Base-by-base conservation (phyloP, 163 green algal genomes). In the Scenedesmus sp. region DNA sequence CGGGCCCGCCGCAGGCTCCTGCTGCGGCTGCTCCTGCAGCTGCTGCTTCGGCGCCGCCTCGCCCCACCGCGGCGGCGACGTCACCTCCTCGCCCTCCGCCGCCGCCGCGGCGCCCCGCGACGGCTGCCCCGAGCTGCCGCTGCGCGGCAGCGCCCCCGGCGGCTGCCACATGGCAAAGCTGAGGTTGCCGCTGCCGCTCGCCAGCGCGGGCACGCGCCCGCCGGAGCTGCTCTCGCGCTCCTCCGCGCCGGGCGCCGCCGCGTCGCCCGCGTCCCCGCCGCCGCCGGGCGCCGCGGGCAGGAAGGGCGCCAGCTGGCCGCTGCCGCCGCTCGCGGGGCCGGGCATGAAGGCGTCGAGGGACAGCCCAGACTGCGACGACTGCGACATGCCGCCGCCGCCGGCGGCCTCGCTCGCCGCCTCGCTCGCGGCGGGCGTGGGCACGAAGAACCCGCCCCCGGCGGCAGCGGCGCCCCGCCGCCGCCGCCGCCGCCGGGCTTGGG, bases 351-450 rank as follows among this genome's bases (percentile, higher is more conserved):
- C 39, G 26, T 72, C 31, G 28, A 80, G 24, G 5, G 71, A 79
- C 69, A 66, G 13, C 7, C 69, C 69, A 9, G 69, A 76, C 18
- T 64, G 66, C 53, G 67, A 6, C 7, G 39, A 76, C 33, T 53
- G 51, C n/a, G 67, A 77, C 33, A 77, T 67, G 53, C 53, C 48
- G 54, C 39, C 56, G 50, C 62, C 64, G 26, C 17, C 48, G 2
- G n/a, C 34, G 31, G 54, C 34, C 26, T 67, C 69, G n/a, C 33
- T 58, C 5, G 69, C 28, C 42, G 54, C 33, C 3, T 77, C 53
- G 36, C 53, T 67, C 18, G 54, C 54, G 44, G 54, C 24, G 17
- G 69, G 69, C 44, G 69, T 77, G 18, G 69, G 69, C 50, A 67
- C 57, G 54, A 77, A 77, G 39, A 57, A 66, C 0, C 53, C 26